Percentiles rank a stretch among this genome's conserved stretches.
Conservation (phyloP, 2,329 filamentous ascomycete species). For the Shiraia bambusicola region DNA sequence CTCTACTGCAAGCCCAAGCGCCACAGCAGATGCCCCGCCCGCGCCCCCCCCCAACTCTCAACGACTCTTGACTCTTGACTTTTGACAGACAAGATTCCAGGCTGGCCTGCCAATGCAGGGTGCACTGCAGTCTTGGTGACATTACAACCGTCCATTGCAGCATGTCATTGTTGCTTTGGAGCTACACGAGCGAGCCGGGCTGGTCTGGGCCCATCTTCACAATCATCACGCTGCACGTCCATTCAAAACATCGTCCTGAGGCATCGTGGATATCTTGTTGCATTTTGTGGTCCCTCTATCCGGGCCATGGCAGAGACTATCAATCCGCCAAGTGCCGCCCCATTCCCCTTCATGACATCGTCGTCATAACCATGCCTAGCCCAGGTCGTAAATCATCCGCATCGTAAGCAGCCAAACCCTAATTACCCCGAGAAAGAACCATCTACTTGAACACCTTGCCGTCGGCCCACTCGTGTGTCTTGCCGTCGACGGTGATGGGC, state of each 20-base stretch:
- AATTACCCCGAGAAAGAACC: constrained; percentile 15
- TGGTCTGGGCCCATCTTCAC: no score
- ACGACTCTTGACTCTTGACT: no score
- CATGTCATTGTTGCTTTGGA: no score
- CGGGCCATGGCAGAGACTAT: constrained; percentile 25
- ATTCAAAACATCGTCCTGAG: constrained; percentile 4
- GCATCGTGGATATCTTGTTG: constrained; percentile 29
- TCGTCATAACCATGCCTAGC: constrained; percentile 30
- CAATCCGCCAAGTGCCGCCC: constrained; percentile 28
- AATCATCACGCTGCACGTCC: no score
- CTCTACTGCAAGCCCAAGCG: no score
- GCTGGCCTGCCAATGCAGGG: no score
- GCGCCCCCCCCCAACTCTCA: no score
- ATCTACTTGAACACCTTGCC: constrained; percentile 99
- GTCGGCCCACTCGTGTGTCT: constrained; percentile 83
- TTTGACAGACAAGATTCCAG: no score
- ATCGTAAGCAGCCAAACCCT: constrained; percentile 31
- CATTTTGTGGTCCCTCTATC: constrained; percentile 29
- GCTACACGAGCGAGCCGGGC: no score
- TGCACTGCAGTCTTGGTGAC: no score
- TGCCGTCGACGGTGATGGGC: constrained; percentile 75
- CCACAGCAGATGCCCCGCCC: no score
- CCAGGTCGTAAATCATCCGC: constrained; percentile 40
- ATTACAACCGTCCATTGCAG: no score
- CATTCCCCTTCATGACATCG: constrained; percentile 28